These are phyloP conservation scores for Mycogone perniciosa DNA, from an alignment of 2,329 filamentous ascomycete genomes.

Conservation along the genomic window DNA sequence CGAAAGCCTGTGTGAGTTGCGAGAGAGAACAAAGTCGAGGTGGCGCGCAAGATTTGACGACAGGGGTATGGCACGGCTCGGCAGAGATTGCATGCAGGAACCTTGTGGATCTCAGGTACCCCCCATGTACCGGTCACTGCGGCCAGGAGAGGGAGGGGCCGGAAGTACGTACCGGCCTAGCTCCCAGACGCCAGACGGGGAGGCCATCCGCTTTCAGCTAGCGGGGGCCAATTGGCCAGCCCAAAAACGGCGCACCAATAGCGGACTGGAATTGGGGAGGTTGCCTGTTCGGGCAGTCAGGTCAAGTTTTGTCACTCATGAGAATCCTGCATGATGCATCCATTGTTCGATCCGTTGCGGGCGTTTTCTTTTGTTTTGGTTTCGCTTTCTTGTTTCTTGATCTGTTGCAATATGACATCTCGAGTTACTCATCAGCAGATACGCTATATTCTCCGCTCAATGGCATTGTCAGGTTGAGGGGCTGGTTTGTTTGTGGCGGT, in stretches of 20 bases:
- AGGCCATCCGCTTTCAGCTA: slow-evolving; percentile 13
- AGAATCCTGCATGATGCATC: too few species aligned
- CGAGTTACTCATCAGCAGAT: too few species aligned
- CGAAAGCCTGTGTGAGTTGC: neutral
- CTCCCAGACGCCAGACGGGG: slow-evolving; percentile 6
- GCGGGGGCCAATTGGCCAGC: neutral
- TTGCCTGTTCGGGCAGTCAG: neutral
- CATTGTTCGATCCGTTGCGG: too few species aligned
- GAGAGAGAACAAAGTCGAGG: neutral
- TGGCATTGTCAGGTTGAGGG: neutral
- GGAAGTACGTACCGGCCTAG: neutral
- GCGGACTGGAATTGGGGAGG: too few species aligned
- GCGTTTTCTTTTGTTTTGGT: too few species aligned
- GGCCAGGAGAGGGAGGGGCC: neutral
- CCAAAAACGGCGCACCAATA: neutral
- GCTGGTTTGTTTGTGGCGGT: neutral
- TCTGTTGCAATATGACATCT: too few species aligned
- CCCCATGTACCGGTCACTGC: neutral
- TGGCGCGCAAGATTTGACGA: slow-evolving; percentile 1
- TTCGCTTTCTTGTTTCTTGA: too few species aligned
- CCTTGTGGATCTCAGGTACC: slow-evolving; percentile 9
- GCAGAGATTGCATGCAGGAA: slow-evolving; percentile 15
- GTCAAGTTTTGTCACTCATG: neutral
- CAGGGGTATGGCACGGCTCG: slow-evolving; percentile 9
- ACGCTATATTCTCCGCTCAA: too few species aligned